phyloP scores from a whole-genome alignment of 225 moss, liverwort and hornwort genomes.

The Bryum argenteum region DNA sequence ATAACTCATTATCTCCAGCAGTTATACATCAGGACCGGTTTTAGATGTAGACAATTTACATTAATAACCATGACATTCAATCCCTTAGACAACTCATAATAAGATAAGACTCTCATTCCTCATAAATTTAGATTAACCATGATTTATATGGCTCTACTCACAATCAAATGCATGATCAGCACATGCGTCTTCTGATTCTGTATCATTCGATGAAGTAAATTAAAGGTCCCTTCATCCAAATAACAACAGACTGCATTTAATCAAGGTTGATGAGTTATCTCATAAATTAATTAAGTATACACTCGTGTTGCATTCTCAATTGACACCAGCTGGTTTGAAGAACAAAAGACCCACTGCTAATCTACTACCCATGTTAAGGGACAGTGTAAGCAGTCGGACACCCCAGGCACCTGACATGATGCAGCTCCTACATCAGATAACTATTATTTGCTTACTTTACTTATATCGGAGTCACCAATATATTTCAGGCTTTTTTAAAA shows the following conservation, averaged over 20 bases:
- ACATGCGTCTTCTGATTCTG: conserved; percentile 69
- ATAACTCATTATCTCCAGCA: too few species aligned
- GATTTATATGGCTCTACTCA: conserved; percentile 54
- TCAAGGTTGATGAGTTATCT: neutral
- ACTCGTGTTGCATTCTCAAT: conserved; percentile 37
- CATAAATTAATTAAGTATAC: neutral
- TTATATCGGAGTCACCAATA: too few species aligned
- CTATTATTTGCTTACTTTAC: conserved; percentile 25
- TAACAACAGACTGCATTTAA: neutral
- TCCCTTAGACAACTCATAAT: too few species aligned
- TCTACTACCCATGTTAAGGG: conserved; percentile 54
- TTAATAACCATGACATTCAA: too few species aligned
- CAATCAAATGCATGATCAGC: conserved; percentile 56
- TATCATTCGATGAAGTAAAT: conserved; percentile 96
- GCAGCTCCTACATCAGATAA: conserved; percentile 78
- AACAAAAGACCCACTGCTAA: conserved; percentile 60
- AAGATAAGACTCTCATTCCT: too few species aligned
- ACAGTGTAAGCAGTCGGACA: conserved; percentile 51
- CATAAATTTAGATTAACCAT: too few species aligned
- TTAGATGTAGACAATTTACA: too few species aligned
- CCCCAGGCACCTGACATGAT: conserved; percentile 71
- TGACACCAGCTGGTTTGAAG: conserved; percentile 44
- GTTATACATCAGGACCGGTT: too few species aligned
- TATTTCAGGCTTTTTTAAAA: conserved; percentile 3
- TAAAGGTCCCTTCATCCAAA: neutral